Evolutionary conservation across 495 filamentous ascomycete species (phyloP).

Genomic region (Hapsidospora chrysogenum): DNA sequence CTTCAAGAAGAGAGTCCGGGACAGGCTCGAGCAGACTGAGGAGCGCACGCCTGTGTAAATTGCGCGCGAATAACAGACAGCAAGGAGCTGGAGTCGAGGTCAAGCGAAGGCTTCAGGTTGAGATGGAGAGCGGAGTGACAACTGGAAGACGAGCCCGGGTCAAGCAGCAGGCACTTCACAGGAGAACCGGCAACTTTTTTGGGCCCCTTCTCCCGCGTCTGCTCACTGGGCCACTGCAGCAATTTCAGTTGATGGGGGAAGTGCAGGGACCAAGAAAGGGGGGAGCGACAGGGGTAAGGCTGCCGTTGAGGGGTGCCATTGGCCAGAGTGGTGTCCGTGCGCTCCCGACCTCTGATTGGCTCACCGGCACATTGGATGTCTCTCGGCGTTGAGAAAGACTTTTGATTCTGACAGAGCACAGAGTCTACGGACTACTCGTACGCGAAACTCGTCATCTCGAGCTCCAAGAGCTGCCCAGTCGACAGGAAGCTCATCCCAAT

Average conservation of each 20-base stretch:
- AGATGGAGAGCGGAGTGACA: too few relatives aligned
- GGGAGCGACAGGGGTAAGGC: constrained; percentile 12
- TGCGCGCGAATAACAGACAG: too few relatives aligned
- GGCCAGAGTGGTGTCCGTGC: constrained; percentile 17
- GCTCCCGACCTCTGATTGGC: constrained; percentile 12
- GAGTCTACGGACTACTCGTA: too few relatives aligned
- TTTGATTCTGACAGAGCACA: too few relatives aligned
- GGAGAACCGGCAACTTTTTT: constrained; percentile 3
- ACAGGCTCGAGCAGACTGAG: too few relatives aligned
- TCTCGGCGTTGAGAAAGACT: not conserved
- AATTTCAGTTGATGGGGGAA: not conserved
- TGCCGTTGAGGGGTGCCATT: constrained; percentile 14
- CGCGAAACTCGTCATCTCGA: too few relatives aligned
- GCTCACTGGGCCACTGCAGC: not conserved
- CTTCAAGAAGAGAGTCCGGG: too few relatives aligned
- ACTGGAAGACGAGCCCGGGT: constrained; percentile 10
- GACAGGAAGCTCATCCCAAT: too few relatives aligned
- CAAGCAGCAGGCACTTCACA: constrained; percentile 3
- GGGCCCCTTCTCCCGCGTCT: not conserved
- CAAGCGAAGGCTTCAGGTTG: too few relatives aligned
- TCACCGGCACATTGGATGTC: not conserved
- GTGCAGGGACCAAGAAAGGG: constrained; percentile 12
- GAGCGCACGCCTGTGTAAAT: too few relatives aligned
- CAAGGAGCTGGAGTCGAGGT: too few relatives aligned
- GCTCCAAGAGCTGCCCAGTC: too few relatives aligned